Evolutionary conservation across 1,284 basidiomycete genomes (phyloP).

Genomic region (Ustilago curta): DNA sequence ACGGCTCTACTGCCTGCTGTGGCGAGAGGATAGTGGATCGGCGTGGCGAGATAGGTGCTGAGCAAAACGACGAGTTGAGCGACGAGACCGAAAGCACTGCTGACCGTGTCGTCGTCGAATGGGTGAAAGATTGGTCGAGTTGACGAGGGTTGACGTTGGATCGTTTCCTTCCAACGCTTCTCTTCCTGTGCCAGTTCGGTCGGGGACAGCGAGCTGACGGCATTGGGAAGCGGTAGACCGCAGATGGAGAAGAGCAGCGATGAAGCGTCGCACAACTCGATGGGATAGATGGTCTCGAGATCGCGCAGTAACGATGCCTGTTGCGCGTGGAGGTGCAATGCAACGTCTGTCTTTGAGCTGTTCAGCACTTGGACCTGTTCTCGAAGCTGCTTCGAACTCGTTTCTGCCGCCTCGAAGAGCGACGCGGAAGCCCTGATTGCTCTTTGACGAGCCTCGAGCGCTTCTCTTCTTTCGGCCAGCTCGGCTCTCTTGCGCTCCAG

Average conservation of each 20-base stretch:
- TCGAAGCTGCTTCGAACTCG: conserved; percentile 6
- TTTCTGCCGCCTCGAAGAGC: conserved; percentile 25
- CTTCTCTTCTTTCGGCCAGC: conserved; percentile 14
- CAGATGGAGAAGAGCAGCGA: conserved; percentile 65
- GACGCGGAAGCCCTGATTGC: conserved; percentile 17
- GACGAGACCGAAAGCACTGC: conserved; percentile 59
- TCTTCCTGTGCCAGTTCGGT: conserved; percentile 37
- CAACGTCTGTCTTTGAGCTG: conserved; percentile 4
- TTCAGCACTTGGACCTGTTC: conserved; percentile 16
- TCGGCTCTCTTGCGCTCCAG: conserved; percentile 12
- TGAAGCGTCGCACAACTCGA: conserved; percentile 62
- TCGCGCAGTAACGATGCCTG: conserved; percentile 55
- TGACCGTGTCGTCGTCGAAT: conserved; percentile 55
- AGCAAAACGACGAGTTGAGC: conserved; percentile 64
- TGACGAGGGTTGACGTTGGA: conserved; percentile 13
- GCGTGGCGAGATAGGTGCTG: conserved; percentile 57
- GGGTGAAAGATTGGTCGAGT: conserved; percentile 33
- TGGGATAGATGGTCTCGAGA: conserved; percentile 65
- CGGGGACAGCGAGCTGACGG: conserved; percentile 31
- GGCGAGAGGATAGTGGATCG: conserved; percentile 63
- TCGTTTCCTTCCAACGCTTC: conserved; percentile 35
- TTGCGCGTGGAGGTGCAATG: conserved; percentile 27
- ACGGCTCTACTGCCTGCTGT: conserved; percentile 62
- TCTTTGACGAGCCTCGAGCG: conserved; percentile 20
- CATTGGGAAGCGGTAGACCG: conserved; percentile 61